Evolutionary conservation across 495 filamentous ascomycete genomes (phyloP), one percentile per base, ranked within the genome.

Genomic region (Podospora anserina): DNA sequence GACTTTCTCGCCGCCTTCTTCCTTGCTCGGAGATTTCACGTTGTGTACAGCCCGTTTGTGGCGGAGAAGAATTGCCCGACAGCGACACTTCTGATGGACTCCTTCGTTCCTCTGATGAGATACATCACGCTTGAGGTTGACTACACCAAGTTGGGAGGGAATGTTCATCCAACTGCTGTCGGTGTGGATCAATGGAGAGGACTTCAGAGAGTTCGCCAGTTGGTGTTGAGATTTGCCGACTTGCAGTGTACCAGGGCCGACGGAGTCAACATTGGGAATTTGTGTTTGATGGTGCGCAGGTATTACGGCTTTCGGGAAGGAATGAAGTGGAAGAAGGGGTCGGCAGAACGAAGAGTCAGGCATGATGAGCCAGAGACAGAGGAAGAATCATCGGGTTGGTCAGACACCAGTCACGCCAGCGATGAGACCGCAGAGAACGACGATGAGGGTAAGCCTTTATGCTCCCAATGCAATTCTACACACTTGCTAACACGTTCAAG

Each of bases 111-210:
- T 0, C 61, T 72, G 18, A 77, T 79, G 74, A 71, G 70, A 30
- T 70, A 64, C 32, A 69, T 79, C 55, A 73, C 72, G 0, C 53
- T 79, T 13, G 77, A 79, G 64, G 62, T 79, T 0, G 76, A 79
- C 34, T 59, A 77, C 13, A 71, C 76, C 2, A 71, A 71, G 44
- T 61, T 79, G 20, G 69, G 65, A 2, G 74, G 74, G 4, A 61
- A 71, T 54, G 62, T 60, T 23, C 23, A 67, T 4, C 71, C 70
- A 1, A 59, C 28, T 3, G 72, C 72, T 2, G 65, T 59, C 3
- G 19, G 28, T 3, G 11, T 69, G 54, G 28, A 73, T 13, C 62
- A 72, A 63, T 44, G 30, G 6, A 13, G 28, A 11, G 65, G 54
- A 30, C 26, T 75, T 20, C 13, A 53, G 7, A 61, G 66, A 4